Conservation (phyloP, 2,329 filamentous ascomycete species). For the Clarireedia homoeocarpa region DNA sequence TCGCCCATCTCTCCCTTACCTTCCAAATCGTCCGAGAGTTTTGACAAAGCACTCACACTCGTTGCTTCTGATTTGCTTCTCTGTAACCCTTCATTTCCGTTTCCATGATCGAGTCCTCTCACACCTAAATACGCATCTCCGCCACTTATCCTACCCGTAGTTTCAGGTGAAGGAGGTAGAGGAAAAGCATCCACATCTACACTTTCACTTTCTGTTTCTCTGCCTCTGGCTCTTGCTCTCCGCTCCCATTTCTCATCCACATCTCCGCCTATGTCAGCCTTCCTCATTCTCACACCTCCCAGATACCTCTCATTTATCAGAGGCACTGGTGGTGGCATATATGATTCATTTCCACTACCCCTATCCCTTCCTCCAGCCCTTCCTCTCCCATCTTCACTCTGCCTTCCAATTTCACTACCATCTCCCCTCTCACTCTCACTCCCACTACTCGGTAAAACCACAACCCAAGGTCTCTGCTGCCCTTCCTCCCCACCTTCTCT, state of each 20-base stretch:
- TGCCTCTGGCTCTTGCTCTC: background rate
- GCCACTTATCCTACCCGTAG: background rate
- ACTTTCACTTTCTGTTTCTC: background rate
- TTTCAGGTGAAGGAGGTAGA: background rate
- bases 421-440: too few relatives aligned
- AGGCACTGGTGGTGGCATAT: background rate
- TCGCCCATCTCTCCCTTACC: conserved; percentile 3
- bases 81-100: background rate
- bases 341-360: too few relatives aligned
- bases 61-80: conserved; percentile 39
- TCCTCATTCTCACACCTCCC: too few relatives aligned
- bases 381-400: too few relatives aligned
- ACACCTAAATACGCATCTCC: background rate
- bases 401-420: too few relatives aligned
- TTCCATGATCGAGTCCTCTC: background rate
- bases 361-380: too few relatives aligned
- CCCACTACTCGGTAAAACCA: too few relatives aligned
- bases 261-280: background rate
- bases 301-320: background rate
- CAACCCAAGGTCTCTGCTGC: too few relatives aligned
- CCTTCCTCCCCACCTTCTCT: too few relatives aligned
- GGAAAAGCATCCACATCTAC: conserved; percentile 4
- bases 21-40: background rate
- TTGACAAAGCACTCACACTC: conserved; percentile 31
- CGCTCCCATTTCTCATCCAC: background rate